A percentile compares a stretch with the other conserved stretches of the same genome.
Evolutionary conservation across 225 moss, liverwort and hornwort species (phyloP).

Genomic region (Sphagnum contortum): DNA sequence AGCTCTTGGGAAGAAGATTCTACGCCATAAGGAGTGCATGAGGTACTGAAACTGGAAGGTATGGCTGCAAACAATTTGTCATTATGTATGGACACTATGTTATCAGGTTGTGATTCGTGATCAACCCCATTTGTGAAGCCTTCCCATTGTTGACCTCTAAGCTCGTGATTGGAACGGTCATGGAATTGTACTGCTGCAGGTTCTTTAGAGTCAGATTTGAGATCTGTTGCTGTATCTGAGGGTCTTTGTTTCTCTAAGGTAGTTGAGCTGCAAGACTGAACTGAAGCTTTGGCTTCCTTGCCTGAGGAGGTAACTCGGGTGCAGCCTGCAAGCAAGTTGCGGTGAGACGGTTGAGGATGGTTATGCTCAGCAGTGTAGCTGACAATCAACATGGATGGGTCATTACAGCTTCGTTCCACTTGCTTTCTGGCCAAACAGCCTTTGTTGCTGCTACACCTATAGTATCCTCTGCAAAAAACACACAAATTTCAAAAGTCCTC

Average conservation of each 20-base stretch:
- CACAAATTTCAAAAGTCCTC: neutral
- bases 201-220: neutral
- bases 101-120: too few relatives aligned
- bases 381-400: slow-evolving; percentile 44
- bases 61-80: too few relatives aligned
- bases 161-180: too few relatives aligned
- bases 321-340: slow-evolving; percentile 31
- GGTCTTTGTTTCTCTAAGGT: too few relatives aligned
- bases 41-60: too few relatives aligned
- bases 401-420: slow-evolving; percentile 43
- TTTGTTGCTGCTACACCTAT: slow-evolving; percentile 43
- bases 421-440: slow-evolving; percentile 46
- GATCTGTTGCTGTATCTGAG: too few relatives aligned
- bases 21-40: too few relatives aligned
- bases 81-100: too few relatives aligned
- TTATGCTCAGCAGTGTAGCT: slow-evolving; percentile 51
- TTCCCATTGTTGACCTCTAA: too few relatives aligned
- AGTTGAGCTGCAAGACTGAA: slow-evolving; percentile 9
- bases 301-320: slow-evolving; percentile 29
- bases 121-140: too few relatives aligned
- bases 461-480: slow-evolving; percentile 26
- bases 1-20: too few relatives aligned
- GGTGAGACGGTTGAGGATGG: slow-evolving; percentile 40
- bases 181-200: neutral
- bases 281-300: slow-evolving; percentile 7